These are phyloP conservation scores for Botrytis cinerea DNA, from an alignment of 2,329 filamentous ascomycete species.

Conservation along the genomic window DNA sequence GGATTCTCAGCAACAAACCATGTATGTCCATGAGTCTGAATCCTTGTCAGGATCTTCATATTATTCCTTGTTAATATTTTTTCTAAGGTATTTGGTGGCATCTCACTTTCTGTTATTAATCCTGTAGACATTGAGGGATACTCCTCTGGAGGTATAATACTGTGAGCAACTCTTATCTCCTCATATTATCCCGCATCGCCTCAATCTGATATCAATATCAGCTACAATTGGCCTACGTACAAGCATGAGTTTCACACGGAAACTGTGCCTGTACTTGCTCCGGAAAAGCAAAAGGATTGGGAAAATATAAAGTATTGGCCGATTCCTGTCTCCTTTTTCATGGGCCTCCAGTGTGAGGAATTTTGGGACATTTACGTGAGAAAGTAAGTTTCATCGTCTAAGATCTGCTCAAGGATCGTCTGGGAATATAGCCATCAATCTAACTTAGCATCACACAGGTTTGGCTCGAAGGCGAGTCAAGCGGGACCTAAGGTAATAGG, in stretches of 20 bases:
- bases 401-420: neutral
- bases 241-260: neutral
- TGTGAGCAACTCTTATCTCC: neutral
- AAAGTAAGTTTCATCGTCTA: neutral
- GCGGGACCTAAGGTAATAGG: neutral
- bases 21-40: neutral
- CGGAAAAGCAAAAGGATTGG: neutral
- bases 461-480: neutral
- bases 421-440: neutral
- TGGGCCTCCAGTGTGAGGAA: conserved; percentile 5
- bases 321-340: conserved; percentile 2
- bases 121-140: neutral
- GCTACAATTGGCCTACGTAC: conserved; percentile 2
- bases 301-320: neutral
- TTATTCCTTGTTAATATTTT: neutral
- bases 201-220: neutral
- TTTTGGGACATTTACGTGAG: conserved; percentile 10
- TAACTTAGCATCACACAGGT: neutral
- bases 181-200: neutral
- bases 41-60: neutral
- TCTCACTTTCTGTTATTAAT: neutral
- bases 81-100: conserved; percentile 3
- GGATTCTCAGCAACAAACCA: conserved; percentile 6
- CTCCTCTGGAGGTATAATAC: neutral
- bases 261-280: neutral